Base-by-base conservation (phyloP, 2,329 filamentous ascomycete genomes). In the Trichoderma koningii region DNA sequence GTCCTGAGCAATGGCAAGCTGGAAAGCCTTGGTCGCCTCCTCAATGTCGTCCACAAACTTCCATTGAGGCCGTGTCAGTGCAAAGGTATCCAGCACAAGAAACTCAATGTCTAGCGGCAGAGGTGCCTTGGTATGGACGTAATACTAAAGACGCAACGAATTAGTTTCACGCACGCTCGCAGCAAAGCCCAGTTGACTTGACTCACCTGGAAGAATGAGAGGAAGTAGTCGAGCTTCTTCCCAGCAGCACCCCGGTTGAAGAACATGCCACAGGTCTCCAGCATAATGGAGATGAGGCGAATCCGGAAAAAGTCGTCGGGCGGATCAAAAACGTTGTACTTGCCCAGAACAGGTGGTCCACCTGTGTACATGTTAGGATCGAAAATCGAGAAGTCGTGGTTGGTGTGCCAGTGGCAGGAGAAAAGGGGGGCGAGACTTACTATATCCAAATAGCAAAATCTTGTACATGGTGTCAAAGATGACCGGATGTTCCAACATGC, bases 61-160 rank as follows among this genome's bases (percentile, higher is more conserved):
- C 95, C 94, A 99, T 74, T 97, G 91, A 5, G 95, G 94, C 53
- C 95, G 86, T 14, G 93, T 89, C 41, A 93, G 79, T 28, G 89
- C 88, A 77, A 91, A 98, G 0, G 91, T 93, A 75, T 99, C 95
- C 75, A 97, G 93, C 7, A 99, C 86, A 52, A 97, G 88, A 75
- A 99, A 99, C 66, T 99, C 95, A 53, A 98, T 91, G 69, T 99
- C 95, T 92, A 99, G 96, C 0, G 96, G 95, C 45, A 97, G 78
- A 0, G 90, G 84, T 21, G 94, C 88, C 77, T 99, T 99, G 21
- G 91, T 93, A 72, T 90, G 88, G 70, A 98, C 89, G 77, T 99
- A 99, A 76, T 97, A 98, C 85, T 91, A 55, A n/a, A 51, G 66
- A 21, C 6, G 19, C 3, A 15, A 34, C 7, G 4, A 56, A 44